Evolutionary conservation across 345 rosid species (phyloP).

Genomic region (Eucalyptus guilfoylei): DNA sequence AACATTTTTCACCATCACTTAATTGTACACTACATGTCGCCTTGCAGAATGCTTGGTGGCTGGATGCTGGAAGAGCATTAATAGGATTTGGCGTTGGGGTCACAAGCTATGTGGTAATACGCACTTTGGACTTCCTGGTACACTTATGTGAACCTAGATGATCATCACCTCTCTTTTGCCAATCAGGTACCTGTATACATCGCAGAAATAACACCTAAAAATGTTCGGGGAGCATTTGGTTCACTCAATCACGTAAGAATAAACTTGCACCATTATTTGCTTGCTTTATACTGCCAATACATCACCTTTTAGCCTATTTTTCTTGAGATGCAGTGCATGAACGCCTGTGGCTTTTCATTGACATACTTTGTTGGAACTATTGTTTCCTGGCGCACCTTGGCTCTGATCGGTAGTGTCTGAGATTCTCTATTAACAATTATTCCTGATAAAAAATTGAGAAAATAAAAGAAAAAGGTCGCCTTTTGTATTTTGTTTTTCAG

Average conservation of each 20-base stretch:
- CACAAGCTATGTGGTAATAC: not conserved
- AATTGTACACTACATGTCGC: not conserved
- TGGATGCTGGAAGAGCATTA: not conserved
- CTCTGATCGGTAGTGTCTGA: conserved; percentile 1
- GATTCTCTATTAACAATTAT: not conserved
- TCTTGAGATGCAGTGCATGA: not conserved
- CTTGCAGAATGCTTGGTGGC: not conserved
- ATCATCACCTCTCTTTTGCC: not conserved
- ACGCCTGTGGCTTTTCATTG: not conserved
- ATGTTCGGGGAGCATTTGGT: conserved; percentile 6
- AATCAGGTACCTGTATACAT: not conserved
- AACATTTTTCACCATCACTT: not conserved
- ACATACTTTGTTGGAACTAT: conserved; percentile 1
- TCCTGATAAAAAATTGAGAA: not conserved
- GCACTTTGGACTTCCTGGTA: not conserved
- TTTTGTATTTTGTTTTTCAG: not conserved
- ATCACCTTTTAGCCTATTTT: not conserved
- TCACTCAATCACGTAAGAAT: not conserved
- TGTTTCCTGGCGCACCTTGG: conserved; percentile 3
- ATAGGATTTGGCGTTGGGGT: not conserved
- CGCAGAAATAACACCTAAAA: conserved; percentile 6
- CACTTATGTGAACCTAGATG: not conserved
- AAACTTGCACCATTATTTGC: not conserved
- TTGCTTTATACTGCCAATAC: not conserved
- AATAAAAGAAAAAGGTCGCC: not conserved